phyloP scores from a whole-genome alignment of 1,284 basidiomycete species.

The Bondarzewia mesenterica region DNA sequence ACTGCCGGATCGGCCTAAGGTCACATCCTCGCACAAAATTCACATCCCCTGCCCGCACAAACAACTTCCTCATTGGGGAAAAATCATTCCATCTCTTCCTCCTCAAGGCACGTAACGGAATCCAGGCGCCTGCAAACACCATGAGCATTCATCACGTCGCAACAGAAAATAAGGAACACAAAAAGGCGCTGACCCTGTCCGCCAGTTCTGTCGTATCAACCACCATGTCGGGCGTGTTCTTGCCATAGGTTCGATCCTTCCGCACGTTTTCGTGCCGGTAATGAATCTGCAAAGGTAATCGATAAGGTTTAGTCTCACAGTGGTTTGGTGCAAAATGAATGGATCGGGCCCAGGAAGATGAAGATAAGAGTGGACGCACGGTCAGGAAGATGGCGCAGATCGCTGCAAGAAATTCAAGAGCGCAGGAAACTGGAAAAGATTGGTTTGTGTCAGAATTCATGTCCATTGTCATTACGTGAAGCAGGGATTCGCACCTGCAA shows the following conservation, averaged over 20 bases:
- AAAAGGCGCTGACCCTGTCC: constrained; percentile 27
- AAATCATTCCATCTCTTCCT: too few species aligned
- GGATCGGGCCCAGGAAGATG: background rate
- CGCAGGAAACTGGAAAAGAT: constrained; percentile 36
- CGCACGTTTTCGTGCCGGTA: constrained; percentile 55
- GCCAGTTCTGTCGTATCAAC: constrained; percentile 64
- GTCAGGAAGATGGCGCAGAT: constrained; percentile 43
- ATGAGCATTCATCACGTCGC: background rate
- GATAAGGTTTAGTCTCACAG: constrained; percentile 1
- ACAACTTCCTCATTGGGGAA: too few species aligned
- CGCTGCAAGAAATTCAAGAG: constrained; percentile 51
- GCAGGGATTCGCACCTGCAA: background rate
- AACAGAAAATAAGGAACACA: background rate
- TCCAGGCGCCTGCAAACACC: constrained; percentile 13
- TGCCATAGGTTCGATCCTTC: constrained; percentile 48
- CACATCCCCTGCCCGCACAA: too few species aligned
- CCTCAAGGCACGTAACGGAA: constrained; percentile 18
- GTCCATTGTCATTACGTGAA: background rate
- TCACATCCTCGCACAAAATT: too few species aligned
- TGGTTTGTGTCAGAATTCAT: background rate
- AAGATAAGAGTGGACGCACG: constrained; percentile 27
- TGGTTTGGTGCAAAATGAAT: background rate
- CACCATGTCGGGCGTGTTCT: constrained; percentile 34
- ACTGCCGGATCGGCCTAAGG: too few species aligned
- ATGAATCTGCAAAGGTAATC: constrained; percentile 33